phyloP scores from a whole-genome alignment of 2,329 filamentous ascomycete species.

The Penicillium concentricum region DNA sequence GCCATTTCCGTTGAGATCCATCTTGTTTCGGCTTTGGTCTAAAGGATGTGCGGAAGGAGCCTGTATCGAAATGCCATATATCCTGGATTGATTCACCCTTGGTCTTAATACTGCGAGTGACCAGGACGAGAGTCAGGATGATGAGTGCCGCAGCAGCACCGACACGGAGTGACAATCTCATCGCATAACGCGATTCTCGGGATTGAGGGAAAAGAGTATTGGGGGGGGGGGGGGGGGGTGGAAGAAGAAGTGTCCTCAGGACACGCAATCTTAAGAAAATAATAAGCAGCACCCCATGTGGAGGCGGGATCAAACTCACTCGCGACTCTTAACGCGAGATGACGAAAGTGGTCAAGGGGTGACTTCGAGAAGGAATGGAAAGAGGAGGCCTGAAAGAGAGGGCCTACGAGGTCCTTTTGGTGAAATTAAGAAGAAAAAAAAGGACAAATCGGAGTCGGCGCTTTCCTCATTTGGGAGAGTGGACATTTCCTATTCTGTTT shows the following conservation, averaged over 20 bases:
- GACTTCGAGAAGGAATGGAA: background rate
- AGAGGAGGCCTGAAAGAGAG: background rate
- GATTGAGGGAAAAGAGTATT: background rate
- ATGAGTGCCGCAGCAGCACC: conserved; percentile 33
- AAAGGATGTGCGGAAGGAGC: conserved; percentile 16
- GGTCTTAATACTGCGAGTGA: conserved; percentile 26
- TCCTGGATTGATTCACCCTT: conserved; percentile 21
- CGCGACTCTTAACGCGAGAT: conserved; percentile 3
- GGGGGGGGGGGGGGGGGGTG: conserved; percentile 8
- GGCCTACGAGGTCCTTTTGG: background rate
- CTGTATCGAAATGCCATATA: conserved; percentile 29
- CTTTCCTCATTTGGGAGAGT: conserved; percentile 1
- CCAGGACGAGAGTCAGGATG: conserved; percentile 29
- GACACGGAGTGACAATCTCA: conserved; percentile 29
- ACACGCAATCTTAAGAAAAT: conserved; percentile 6
- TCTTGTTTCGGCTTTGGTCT: conserved; percentile 9
- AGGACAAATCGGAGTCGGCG: background rate
- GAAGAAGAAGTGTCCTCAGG: conserved; percentile 6
- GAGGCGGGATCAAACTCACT: background rate
- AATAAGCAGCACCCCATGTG: conserved; percentile 8
- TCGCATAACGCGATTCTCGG: conserved; percentile 18
- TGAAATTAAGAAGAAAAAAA: background rate
- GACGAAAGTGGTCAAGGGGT: conserved; percentile 10
- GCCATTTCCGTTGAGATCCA: conserved; percentile 22
- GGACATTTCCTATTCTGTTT: background rate